Base-by-base conservation (phyloP, 805 yeast species). In the Yarrowia keelungensis region DNA sequence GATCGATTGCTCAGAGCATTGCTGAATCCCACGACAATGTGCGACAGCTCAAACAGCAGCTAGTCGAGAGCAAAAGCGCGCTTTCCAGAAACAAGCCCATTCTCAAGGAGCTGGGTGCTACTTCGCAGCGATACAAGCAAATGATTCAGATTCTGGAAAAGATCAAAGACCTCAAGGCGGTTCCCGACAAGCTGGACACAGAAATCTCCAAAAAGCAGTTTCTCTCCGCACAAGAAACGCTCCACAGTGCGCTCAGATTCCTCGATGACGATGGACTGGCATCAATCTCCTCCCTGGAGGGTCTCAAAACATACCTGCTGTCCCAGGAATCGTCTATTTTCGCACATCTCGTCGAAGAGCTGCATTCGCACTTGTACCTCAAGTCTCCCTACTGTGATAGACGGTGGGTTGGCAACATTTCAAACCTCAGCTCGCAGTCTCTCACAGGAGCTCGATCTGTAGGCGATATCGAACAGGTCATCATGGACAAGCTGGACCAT, bases 301-400 rank as follows among this genome's bases (percentile, higher is more conserved):
- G 79, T 1, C 69, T 78, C 42, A 75, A 75, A 39, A 51, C 72
- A 12, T 77, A 77, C 56, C 71, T 78, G 15, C 69, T 72, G 43
- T 76, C 81, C 11, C 84, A 83, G 70, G 79, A 79, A 53, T 69
- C 75, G 51, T 75, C 81, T 50, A 79, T 93, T 38, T 88, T 89
- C 73, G 92, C 88, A 58, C 85, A 86, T 71, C 80, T 93, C 19
- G 80, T 90, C n/a, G 97, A 90, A 71, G 97, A 92, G 74, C 79
- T 92, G 50, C 87, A 86, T 69, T 84, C 82, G 58, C 88, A 90
- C 69, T 79, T 90, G n/a, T 91, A 88, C 73, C 80, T 89, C 50
- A 87, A 86, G 72, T 75, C 79, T 3, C 81, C 81, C 2, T 78
- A 77, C 70, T 73, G 79, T 22, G 73, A 73, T 42, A 67, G 69